phyloP scores from a whole-genome alignment of 2,329 filamentous ascomycete species.

The Hypoxylon sp. region DNA sequence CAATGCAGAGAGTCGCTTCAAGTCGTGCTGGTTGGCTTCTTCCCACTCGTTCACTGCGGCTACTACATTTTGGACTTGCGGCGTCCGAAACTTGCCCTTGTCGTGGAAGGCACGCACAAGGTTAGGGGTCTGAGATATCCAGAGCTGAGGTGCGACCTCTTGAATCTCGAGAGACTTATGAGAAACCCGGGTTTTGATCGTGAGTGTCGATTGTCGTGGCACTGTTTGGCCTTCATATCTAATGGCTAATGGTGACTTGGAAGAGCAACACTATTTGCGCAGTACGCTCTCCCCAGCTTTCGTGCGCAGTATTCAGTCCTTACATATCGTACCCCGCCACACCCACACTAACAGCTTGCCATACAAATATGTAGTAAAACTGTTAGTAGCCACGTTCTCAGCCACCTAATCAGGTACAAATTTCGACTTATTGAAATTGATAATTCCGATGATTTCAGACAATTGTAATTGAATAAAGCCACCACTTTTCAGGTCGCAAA shows the following conservation, averaged over 20 bases:
- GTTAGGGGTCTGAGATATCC: conserved; percentile 60
- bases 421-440: no score
- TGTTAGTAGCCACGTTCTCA: no score
- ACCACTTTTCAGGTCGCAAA: no score
- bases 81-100: conserved; percentile 51
- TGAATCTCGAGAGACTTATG: conserved; percentile 51
- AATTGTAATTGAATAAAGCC: no score
- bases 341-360: no score
- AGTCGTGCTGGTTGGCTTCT: conserved; percentile 45
- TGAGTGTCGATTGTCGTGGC: conserved; percentile 54
- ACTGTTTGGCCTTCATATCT: conserved; percentile 49
- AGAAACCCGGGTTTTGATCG: conserved; percentile 59
- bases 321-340: no score
- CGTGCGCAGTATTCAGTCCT: no score
- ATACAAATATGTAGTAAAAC: no score
- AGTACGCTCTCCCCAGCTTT: no score
- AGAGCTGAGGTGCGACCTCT: conserved; percentile 57
- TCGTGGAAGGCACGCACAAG: conserved; percentile 60
- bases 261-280: no score
- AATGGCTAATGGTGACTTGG: conserved; percentile 49
- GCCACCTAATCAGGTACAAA: no score
- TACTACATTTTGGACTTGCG: conserved; percentile 53
- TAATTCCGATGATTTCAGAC: no score
- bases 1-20: conserved; percentile 51
- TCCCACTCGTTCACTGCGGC: conserved; percentile 53